phyloP scores from a whole-genome alignment of 2,329 filamentous ascomycete species.

The Cercospora citrullina region DNA sequence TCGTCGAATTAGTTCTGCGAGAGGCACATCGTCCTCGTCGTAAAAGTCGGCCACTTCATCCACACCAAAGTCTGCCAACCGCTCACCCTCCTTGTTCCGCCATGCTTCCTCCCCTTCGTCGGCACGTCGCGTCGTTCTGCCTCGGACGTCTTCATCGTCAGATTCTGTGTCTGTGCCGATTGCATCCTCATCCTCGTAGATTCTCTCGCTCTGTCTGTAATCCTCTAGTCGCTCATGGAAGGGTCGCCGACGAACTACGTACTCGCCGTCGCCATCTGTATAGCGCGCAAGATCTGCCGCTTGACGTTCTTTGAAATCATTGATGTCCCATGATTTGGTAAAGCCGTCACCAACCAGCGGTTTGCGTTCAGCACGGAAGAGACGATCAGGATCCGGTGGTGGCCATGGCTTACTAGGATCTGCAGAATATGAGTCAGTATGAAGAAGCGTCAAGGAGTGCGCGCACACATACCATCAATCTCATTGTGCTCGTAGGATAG shows the following conservation, averaged over 20 bases:
- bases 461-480: slow-evolving; percentile 60
- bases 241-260: slow-evolving; percentile 42
- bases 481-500: slow-evolving; percentile 70
- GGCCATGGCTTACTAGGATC: slow-evolving; percentile 48
- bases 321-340: slow-evolving; percentile 46
- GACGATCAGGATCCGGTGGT: slow-evolving; percentile 53
- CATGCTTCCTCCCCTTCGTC: slow-evolving; percentile 59
- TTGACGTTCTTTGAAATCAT: slow-evolving; percentile 57
- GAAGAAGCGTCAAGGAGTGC: slow-evolving; percentile 38
- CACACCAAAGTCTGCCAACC: slow-evolving; percentile 73
- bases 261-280: slow-evolving; percentile 31
- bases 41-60: slow-evolving; percentile 73
- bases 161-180: slow-evolving; percentile 49
- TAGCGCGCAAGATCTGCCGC: slow-evolving; percentile 51
- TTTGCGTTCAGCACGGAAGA: slow-evolving; percentile 36
- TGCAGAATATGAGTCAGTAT: slow-evolving; percentile 40
- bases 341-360: slow-evolving; percentile 39
- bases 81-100: slow-evolving; percentile 74
- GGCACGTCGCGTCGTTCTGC: slow-evolving; percentile 17
- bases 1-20: slow-evolving; percentile 65
- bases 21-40: slow-evolving; percentile 67
- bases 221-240: slow-evolving; percentile 45
- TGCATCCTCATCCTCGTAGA: slow-evolving; percentile 28
- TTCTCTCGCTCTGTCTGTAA: slow-evolving; percentile 21
- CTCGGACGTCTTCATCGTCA: slow-evolving; percentile 36